Evolutionary conservation across 257 asterid species (phyloP).

Genomic region (Plantago major): DNA sequence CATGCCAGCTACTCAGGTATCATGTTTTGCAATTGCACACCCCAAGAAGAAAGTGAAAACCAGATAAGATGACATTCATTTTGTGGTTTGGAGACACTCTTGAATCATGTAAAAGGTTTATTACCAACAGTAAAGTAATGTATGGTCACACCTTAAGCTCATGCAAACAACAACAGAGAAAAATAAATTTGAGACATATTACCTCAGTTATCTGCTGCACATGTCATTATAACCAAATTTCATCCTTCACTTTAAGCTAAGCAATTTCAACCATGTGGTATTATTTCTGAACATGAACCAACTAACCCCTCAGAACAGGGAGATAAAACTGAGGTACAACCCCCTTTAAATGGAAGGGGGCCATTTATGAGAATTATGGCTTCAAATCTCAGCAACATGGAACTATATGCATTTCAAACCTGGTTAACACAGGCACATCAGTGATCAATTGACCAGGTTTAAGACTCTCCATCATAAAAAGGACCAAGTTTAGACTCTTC

Average conservation of each 20-base stretch:
- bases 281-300: no score
- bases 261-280: not conserved
- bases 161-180: no score
- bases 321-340: no score
- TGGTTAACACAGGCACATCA: no score
- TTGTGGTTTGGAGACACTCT: not conserved
- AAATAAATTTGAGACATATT: not conserved
- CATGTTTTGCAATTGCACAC: not conserved
- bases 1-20: not conserved
- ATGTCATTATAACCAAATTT: not conserved
- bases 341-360: no score
- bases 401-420: no score
- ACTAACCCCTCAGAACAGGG: no score
- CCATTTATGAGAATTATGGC: no score
- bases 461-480: no score
- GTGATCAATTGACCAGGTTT: no score
- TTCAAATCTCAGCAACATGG: no score
- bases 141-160: not conserved
- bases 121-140: not conserved
- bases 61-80: not conserved
- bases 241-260: not conserved
- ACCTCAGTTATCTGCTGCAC: not conserved
- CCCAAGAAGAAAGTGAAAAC: not conserved
- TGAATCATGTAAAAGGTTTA: slow-evolving; percentile 5
- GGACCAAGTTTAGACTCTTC: no score